Evolutionary conservation across 139 green algal genomes (phyloP), one percentile per base, ranked within the genome.

Genomic region (Chlamydomonas sp.): DNA sequence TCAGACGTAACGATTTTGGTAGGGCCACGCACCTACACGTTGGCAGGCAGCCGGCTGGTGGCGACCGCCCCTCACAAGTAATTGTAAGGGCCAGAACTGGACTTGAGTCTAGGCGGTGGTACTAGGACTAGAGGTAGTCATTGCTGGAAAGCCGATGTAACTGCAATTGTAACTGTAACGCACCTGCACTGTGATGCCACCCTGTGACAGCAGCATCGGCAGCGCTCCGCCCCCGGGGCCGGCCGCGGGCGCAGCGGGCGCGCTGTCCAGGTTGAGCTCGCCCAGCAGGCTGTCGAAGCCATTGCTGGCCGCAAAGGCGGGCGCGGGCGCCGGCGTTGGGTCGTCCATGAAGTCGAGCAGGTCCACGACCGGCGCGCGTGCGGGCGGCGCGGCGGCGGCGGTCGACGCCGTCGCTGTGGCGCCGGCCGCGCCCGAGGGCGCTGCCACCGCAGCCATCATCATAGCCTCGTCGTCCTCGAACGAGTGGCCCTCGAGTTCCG

Each of bases 291-390:
- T 75, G 35, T 83, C 76, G 31, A 85, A 36, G 13, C 72, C 79
- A 47, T 13, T n/a, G 3, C 58, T 48, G 0, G 48, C 31, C 16
- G 69, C 67, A 26, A 49, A 33, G 35, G 48, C 5, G 37, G 67
- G 47, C 36, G 69, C 22, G 37, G 67, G 47, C 36, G 69, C 22
- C 24, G 73, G 73, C 33, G 35, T 37, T 37, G 58, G 59, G 28
- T 67, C 69, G 47, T 22, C 43, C n/a, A 76, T 82, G 70, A 94
- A 39, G 57, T 89, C 85, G 59, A 94, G 80, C 58, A 95, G 76
- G 68, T 95, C 89, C 1, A 84, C 88, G 28, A 92, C 75, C 35
- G 88, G 59, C 66, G 86, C 79, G 20, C 70, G 39, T 50, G 58
- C 63, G 6, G 73, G 72, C n/a, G 70, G 38, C 20, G 70, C 49